Evolutionary conservation across 2,329 filamentous ascomycete genomes (phyloP), one percentile per base, ranked within the genome.

Genomic region (Hypocreales sp.): DNA sequence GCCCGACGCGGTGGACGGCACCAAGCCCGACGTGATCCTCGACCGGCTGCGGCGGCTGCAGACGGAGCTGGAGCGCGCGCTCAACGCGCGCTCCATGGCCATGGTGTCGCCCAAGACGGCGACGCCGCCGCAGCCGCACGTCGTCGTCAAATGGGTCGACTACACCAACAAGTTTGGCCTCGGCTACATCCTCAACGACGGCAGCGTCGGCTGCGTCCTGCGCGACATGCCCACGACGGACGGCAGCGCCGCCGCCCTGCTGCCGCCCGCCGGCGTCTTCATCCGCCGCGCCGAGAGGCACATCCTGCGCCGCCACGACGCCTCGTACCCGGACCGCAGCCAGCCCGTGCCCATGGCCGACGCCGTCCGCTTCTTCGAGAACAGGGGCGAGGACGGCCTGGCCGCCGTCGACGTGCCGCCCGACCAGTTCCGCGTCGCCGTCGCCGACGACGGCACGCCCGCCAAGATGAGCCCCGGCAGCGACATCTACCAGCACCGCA

Each of bases 81-180:
- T 77, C 7, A 76, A 76, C 38, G 60, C 72, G 21, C 62, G 72
- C 41, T 61, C 69, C 1, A 73, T 71, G 61, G 71, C 71, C 13
- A 58, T 72, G 29, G 55, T 73, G 26, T 64, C 61, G 0, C 56
- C 65, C 8, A 65, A 69, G 51, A 56, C 64, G 31, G 51, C 61
- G 35, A 48, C 63, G 30, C 56, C 65, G 45, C 44, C 72, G 34
- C 50, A 76, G 45, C 64, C 77, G 44, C 54, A 73, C 44, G 67
- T 77, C 24, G 72, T 77, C 9, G 68, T 77, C 8, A 83, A 86
- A 45, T 90, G 81, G 81, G 81, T 90, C 6, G 81, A 90, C 47
- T 90, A 90, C 49, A 83, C 79, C 32, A 82, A 84, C 51, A 84
- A 84, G 47, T 83, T 84, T 47, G 81, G 81, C 9, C 64, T 90